Evolutionary conservation across 805 yeast genomes (phyloP), one percentile per base, ranked within the genome.

Genomic region (Metschnikowia similis): DNA sequence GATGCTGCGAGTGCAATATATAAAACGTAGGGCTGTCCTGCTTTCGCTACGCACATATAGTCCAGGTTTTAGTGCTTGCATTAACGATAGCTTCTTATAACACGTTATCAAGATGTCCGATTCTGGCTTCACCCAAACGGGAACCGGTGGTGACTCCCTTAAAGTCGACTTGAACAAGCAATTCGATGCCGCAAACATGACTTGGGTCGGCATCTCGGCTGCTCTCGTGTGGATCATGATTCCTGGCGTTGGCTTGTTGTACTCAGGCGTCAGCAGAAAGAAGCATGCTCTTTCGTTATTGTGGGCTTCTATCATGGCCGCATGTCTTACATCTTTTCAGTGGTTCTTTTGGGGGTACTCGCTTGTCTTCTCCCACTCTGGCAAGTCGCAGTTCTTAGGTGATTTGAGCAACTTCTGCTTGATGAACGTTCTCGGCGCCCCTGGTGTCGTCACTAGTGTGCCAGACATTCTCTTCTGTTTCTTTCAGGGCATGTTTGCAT

Each of bases 401-500:
- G 81, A 89, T 53, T 74, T 92, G 65, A 79, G 79, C 60, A 85
- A 88, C 70, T 89, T 92, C 65, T 84, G 90, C 55, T 76, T 92
- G 62, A 86, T 77, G 77, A 75, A 85, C 52, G 95, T 87, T 21
- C 79, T 91, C 29, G 97, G 96, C 56, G 87, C 85, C 10, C 91
- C 92, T 35, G 74, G 85, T 21, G 82, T 82, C 32, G 84, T 79
- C 8, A 53, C 81, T 2, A 61, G 86, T 3, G 75, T 92, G n/a
- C 99, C 99, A 17, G 97, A 91, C 66, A 85, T 92, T 49, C 78
- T 92, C 52, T 92, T 86, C 72, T 84, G 90, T 64, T 84, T 88
- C 55, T 92, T 84, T 82, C 98, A 92, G 73, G 96, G 97, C 64
- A 89, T 89, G 97, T 94, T 94, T 64, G 98, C 98, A 40, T 82